phyloP scores from a whole-genome alignment of 1,284 basidiomycete species.

The Jaminaea rosea region DNA sequence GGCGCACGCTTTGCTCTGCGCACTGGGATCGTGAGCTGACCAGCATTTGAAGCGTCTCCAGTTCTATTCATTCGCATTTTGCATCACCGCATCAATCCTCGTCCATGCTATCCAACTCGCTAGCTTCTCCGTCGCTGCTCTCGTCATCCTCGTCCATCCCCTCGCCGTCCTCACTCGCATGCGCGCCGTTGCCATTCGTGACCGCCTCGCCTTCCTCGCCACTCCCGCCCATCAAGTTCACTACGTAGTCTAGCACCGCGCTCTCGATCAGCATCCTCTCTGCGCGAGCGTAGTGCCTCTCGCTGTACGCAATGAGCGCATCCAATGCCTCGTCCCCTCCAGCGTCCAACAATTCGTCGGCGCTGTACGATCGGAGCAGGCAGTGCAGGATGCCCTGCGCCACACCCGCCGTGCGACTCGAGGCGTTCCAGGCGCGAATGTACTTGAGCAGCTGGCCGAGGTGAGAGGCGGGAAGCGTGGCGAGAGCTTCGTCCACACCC shows the following conservation, averaged over 20 bases:
- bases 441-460: slow-evolving; percentile 73
- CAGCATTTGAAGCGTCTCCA: too few species aligned
- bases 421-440: slow-evolving; percentile 87
- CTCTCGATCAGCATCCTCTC: slow-evolving; percentile 84
- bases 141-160: background rate
- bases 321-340: slow-evolving; percentile 53
- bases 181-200: background rate
- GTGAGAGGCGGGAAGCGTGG: background rate
- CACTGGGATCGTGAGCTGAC: too few species aligned
- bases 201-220: slow-evolving; percentile 18
- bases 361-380: slow-evolving; percentile 64
- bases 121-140: too few species aligned
- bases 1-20: too few species aligned
- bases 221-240: slow-evolving; percentile 73
- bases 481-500: background rate
- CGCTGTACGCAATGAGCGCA: slow-evolving; percentile 81
- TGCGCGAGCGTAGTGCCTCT: slow-evolving; percentile 75
- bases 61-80: too few species aligned
- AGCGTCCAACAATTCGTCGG: slow-evolving; percentile 60
- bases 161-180: slow-evolving; percentile 3
- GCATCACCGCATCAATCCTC: too few species aligned
- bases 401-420: slow-evolving; percentile 70
- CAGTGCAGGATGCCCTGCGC: slow-evolving; percentile 80
- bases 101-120: too few species aligned
- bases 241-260: slow-evolving; percentile 81